A percentile compares a stretch with the other conserved stretches of the same genome.
Evolutionary conservation across 1,284 basidiomycete genomes (phyloP).

Genomic region (Omphalotus olearius): DNA sequence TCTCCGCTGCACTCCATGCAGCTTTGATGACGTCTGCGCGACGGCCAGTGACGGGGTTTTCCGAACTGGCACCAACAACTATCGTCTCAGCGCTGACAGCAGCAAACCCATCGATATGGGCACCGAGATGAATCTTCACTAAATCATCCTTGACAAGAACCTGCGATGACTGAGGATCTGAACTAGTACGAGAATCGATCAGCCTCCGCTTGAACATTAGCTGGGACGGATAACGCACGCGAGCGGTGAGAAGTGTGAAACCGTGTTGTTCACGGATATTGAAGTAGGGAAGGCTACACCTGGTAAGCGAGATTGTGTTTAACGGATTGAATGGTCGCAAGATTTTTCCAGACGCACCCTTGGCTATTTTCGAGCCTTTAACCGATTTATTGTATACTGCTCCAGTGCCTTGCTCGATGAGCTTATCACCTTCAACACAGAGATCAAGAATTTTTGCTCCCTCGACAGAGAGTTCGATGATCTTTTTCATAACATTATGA

Average conservation of each 20-base stretch:
- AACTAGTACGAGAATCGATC: slow-evolving; percentile 36
- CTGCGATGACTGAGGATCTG: slow-evolving; percentile 64
- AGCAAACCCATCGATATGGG: slow-evolving; percentile 95
- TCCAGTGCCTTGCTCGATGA: slow-evolving; percentile 82
- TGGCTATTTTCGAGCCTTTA: slow-evolving; percentile 82
- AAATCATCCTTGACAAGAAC: slow-evolving; percentile 85
- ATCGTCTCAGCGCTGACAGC: slow-evolving; percentile 90
- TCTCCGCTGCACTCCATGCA: slow-evolving; percentile 89
- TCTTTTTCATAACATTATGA: slow-evolving; percentile 81
- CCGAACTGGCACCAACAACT: slow-evolving; percentile 73
- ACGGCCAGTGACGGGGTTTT: slow-evolving; percentile 77
- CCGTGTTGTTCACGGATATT: slow-evolving; percentile 89
- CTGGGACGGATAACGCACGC: slow-evolving; percentile 42
- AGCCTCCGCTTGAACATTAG: background rate
- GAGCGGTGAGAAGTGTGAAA: slow-evolving; percentile 79
- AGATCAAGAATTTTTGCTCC: slow-evolving; percentile 90
- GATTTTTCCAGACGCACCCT: slow-evolving; percentile 53
- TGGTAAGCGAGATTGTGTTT: slow-evolving; percentile 26
- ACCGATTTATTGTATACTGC: slow-evolving; percentile 88
- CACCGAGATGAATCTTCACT: slow-evolving; percentile 94
- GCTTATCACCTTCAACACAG: slow-evolving; percentile 88
- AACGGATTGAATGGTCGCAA: background rate
- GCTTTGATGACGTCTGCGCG: slow-evolving; percentile 92
- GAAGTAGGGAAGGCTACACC: slow-evolving; percentile 94
- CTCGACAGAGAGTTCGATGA: slow-evolving; percentile 72